These are phyloP conservation scores for Pyrenophora tritici-repentis DNA, from an alignment of 2,329 filamentous ascomycete species.

Conservation along the genomic window DNA sequence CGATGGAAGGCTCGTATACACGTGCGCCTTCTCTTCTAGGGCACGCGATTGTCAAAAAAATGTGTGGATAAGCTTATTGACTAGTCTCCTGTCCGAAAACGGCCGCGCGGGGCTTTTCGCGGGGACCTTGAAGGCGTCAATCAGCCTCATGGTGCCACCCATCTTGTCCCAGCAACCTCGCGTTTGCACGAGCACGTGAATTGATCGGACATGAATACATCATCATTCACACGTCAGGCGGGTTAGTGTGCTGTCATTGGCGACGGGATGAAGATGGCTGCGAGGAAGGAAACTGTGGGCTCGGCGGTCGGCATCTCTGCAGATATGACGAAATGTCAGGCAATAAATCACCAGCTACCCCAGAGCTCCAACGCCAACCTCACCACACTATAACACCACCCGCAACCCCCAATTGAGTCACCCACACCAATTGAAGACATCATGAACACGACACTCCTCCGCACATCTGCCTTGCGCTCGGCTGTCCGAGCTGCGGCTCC, in stretches of 20 bases:
- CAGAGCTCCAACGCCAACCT: slow-evolving; percentile 4
- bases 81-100: slow-evolving; percentile 16
- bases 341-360: slow-evolving; percentile 21
- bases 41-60: slow-evolving; percentile 28
- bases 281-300: slow-evolving; percentile 19
- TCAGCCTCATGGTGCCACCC: too few relatives aligned
- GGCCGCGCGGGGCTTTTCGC: slow-evolving; percentile 18
- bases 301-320: slow-evolving; percentile 22
- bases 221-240: background rate
- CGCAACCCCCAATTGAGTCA: slow-evolving; percentile 27
- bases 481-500: slow-evolving; percentile 71
- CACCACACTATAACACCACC: slow-evolving; percentile 7
- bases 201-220: background rate
- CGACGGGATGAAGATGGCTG: slow-evolving; percentile 6
- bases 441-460: slow-evolving; percentile 80
- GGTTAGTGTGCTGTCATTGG: slow-evolving; percentile 18
- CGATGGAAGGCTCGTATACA: background rate
- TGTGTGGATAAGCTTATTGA: slow-evolving; percentile 12
- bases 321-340: slow-evolving; percentile 34
- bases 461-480: slow-evolving; percentile 70
- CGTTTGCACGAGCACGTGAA: too few relatives aligned
- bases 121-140: slow-evolving; percentile 1
- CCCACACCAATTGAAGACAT: slow-evolving; percentile 33
- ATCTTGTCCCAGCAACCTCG: too few relatives aligned
- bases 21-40: slow-evolving; percentile 5